Evolutionary conservation across 1,284 basidiomycete species (phyloP).

Genomic region (Apiotrichum akiyoshidainum): DNA sequence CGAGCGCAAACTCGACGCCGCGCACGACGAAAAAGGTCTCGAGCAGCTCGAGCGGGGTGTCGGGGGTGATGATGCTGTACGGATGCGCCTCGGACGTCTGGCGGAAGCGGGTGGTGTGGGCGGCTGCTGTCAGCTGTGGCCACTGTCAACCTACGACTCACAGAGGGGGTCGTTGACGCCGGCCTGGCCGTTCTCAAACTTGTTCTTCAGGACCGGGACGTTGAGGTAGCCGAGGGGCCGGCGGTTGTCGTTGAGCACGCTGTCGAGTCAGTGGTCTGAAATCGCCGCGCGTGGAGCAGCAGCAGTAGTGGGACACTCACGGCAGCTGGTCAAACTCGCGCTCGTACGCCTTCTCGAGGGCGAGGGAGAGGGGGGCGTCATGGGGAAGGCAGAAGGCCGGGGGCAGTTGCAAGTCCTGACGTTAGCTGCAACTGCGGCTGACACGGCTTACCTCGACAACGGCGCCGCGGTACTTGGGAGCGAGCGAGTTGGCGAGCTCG

Average conservation of each 20-base stretch:
- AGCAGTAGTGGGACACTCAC: slow-evolving; percentile 53
- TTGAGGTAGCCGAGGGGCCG: slow-evolving; percentile 79
- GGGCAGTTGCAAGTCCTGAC: slow-evolving; percentile 77
- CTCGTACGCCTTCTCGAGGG: slow-evolving; percentile 80
- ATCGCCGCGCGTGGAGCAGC: background rate
- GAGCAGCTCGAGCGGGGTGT: slow-evolving; percentile 69
- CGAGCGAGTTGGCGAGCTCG: slow-evolving; percentile 12
- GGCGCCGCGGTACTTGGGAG: slow-evolving; percentile 70
- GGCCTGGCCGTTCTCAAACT: slow-evolving; percentile 70
- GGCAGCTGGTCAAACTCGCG: slow-evolving; percentile 87
- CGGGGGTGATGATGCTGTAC: slow-evolving; percentile 76
- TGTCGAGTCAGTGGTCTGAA: slow-evolving; percentile 38
- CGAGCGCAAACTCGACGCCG: slow-evolving; percentile 66
- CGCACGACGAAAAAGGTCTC: slow-evolving; percentile 68
- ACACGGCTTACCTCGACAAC: slow-evolving; percentile 58
- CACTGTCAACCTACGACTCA: slow-evolving; percentile 48
- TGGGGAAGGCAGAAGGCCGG: slow-evolving; percentile 79
- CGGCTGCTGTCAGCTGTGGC: slow-evolving; percentile 51
- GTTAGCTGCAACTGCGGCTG: background rate
- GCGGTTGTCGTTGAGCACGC: slow-evolving; percentile 68
- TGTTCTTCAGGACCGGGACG: slow-evolving; percentile 66
- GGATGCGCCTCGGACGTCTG: slow-evolving; percentile 56
- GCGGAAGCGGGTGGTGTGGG: slow-evolving; percentile 73
- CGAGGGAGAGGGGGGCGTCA: slow-evolving; percentile 66
- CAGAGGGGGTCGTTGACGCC: slow-evolving; percentile 55